phyloP scores from a whole-genome alignment of 441 rosid genomes.

The Adansonia grandidieri region DNA sequence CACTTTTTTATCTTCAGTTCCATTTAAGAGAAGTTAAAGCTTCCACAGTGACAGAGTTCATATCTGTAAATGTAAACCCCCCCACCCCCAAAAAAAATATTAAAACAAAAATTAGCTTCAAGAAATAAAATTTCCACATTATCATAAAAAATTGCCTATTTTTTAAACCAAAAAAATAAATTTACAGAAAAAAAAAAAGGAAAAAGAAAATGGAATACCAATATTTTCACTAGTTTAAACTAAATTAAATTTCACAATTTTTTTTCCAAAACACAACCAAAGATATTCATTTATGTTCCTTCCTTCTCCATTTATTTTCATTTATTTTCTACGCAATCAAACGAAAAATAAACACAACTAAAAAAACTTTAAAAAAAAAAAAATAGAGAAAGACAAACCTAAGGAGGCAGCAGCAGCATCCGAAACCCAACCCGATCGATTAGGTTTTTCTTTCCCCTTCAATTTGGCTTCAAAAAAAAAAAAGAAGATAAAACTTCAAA shows the following conservation, averaged over 20 bases:
- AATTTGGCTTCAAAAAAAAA: not conserved
- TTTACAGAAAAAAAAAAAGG: not conserved
- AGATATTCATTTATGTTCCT: not conserved
- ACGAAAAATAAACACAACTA: conserved; percentile 19
- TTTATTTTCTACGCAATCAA: conserved; percentile 33
- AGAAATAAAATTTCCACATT: conserved; percentile 10
- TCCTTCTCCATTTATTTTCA: conserved; percentile 11
- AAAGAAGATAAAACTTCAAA: not conserved
- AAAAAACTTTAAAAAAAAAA: not conserved
- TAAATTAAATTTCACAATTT: conserved; percentile 16
- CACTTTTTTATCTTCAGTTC: conserved; percentile 32
- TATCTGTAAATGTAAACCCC: conserved; percentile 37
- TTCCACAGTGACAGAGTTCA: conserved; percentile 36
- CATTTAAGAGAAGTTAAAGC: conserved; percentile 33
- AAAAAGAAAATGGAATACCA: not conserved
- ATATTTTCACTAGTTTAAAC: conserved; percentile 1
- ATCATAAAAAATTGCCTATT: not conserved
- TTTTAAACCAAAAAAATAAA: not conserved
- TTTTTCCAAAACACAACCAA: not conserved
- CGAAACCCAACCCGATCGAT: conserved; percentile 38
- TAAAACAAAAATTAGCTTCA: conserved; percentile 2
- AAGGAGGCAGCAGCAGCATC: conserved; percentile 22
- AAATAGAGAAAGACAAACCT: conserved; percentile 19
- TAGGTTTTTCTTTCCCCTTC: conserved; percentile 19
- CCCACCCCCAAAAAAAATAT: not conserved